These are phyloP conservation scores for Arbutus unedo DNA, from an alignment of 148 eudicot genomes.

Conservation along the genomic window DNA sequence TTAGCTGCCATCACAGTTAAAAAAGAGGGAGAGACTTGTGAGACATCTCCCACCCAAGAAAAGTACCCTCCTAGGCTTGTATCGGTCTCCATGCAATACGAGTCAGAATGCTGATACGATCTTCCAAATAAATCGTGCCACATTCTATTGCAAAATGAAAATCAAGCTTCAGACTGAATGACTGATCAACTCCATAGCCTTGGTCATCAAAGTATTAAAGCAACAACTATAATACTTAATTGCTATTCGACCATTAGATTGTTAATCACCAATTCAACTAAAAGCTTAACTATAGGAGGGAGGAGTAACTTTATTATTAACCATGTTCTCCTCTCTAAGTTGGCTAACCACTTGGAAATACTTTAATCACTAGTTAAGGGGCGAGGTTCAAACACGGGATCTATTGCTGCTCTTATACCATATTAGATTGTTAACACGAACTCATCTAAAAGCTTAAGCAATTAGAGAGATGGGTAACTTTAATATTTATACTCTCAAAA, in stretches of 20 bases:
- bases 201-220: neutral
- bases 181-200: neutral
- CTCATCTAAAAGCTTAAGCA: no score
- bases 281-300: no score
- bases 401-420: no score
- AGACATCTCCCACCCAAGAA: neutral
- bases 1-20: neutral
- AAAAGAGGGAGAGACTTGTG: neutral
- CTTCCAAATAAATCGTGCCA: neutral
- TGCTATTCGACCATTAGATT: neutral
- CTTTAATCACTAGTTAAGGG: no score
- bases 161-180: neutral
- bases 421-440: no score
- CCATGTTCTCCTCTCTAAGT: no score
- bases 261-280: no score
- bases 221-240: neutral
- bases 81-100: neutral
- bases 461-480: no score
- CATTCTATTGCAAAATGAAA: neutral
- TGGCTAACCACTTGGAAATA: no score
- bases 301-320: no score
- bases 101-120: neutral
- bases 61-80: neutral
- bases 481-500: no score
- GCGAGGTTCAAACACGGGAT: no score